Conservation (phyloP, 2,329 filamentous ascomycete genomes). For the Aspergillus pseudoglaucus region DNA sequence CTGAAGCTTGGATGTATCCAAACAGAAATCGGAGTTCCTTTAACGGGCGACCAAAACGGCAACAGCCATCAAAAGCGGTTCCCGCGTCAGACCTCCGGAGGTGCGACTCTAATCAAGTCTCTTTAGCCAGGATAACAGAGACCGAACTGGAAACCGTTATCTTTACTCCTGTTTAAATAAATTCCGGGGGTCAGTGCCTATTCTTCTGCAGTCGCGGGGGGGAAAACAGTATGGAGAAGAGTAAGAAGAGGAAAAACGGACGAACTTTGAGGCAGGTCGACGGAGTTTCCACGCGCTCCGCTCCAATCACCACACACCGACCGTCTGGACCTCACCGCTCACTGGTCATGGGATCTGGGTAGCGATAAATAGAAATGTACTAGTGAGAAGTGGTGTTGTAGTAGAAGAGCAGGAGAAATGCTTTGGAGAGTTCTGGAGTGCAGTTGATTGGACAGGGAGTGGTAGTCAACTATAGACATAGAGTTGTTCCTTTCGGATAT, state of each 20-base stretch:
- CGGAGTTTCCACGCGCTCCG: constrained; percentile 20
- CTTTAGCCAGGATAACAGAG: too few species aligned
- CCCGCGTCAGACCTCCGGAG: neutral
- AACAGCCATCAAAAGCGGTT: constrained; percentile 1
- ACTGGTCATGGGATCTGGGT: neutral
- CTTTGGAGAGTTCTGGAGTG: too few species aligned
- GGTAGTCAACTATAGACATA: too few species aligned
- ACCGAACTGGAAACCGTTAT: too few species aligned
- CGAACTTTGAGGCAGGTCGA: neutral
- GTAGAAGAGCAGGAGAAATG: too few species aligned
- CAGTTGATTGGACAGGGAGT: too few species aligned
- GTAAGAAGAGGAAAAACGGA: constrained; percentile 5
- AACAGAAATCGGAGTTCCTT: neutral
- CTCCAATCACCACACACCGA: constrained; percentile 17
- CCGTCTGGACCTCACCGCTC: constrained; percentile 8
- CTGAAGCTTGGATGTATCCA: neutral
- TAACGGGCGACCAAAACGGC: neutral
- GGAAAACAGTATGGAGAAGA: constrained; percentile 3
- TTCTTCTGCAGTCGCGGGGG: neutral
- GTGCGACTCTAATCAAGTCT: neutral
- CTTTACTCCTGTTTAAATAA: too few species aligned
- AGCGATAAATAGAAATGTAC: too few species aligned
- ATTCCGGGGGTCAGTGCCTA: too few species aligned
- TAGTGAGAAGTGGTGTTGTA: neutral
- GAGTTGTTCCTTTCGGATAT: too few species aligned